Conservation (phyloP, 2,329 filamentous ascomycete genomes). For the Huntiella savannae region DNA sequence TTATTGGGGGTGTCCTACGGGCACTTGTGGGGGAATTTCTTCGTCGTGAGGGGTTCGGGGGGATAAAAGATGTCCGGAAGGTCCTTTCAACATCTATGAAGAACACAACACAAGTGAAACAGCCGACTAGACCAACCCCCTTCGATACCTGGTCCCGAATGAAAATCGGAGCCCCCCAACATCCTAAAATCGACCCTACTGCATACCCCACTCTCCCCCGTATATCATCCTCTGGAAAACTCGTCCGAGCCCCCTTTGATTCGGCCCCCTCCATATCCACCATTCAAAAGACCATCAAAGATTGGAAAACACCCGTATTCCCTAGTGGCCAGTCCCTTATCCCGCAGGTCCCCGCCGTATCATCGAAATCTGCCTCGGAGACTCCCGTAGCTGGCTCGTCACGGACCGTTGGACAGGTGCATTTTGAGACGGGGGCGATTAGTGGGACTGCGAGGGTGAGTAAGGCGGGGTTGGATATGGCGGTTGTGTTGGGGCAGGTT, state of each 20-base stretch:
- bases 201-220: slow-evolving; percentile 2
- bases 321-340: slow-evolving; percentile 26
- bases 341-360: slow-evolving; percentile 18
- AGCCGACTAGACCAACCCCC: slow-evolving; percentile 13
- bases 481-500: slow-evolving; percentile 60
- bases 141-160: slow-evolving; percentile 23
- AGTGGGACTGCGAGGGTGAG: slow-evolving; percentile 30
- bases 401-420: slow-evolving; percentile 9
- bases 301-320: slow-evolving; percentile 66
- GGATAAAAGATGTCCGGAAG: no score
- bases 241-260: slow-evolving; percentile 12
- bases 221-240: slow-evolving; percentile 8
- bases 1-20: slow-evolving; percentile 39
- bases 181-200: not conserved
- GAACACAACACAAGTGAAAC: not conserved
- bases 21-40: slow-evolving; percentile 59
- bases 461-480: slow-evolving; percentile 37
- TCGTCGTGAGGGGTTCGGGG: slow-evolving; percentile 25
- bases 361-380: slow-evolving; percentile 8
- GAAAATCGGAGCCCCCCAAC: slow-evolving; percentile 8
- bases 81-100: no score
- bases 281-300: slow-evolving; percentile 35
- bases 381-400: not conserved
- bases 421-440: slow-evolving; percentile 6
- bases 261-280: not conserved